These are phyloP conservation scores for Acanthamoeba divionensis DNA, from an alignment of 208 protist species.

Conservation along the genomic window DNA sequence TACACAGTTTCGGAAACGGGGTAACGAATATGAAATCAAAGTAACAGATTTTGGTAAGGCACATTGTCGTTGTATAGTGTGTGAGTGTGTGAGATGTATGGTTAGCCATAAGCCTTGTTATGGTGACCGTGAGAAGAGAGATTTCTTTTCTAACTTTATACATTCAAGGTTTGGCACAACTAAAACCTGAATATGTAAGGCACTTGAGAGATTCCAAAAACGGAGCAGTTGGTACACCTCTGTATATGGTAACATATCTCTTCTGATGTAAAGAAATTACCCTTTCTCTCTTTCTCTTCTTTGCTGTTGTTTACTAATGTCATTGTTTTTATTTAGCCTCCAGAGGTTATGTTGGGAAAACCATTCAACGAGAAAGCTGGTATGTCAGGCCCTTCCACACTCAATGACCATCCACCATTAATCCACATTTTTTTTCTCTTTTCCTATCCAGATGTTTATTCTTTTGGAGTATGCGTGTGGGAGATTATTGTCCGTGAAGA, in stretches of 20 bases:
- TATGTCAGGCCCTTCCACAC: neutral
- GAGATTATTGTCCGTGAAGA: conserved; percentile 21
- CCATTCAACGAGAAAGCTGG: conserved; percentile 48
- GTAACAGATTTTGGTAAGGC: neutral
- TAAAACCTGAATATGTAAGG: neutral
- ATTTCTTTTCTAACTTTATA: no score
- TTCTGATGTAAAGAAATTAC: no score
- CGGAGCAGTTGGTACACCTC: neutral
- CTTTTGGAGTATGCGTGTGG: neutral
- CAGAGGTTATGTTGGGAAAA: conserved; percentile 22
- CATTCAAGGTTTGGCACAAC: conserved; percentile 24
- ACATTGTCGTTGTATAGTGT: neutral
- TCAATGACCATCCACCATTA: neutral
- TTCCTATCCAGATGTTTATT: neutral
- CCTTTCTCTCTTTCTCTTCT: no score
- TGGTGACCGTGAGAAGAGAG: no score
- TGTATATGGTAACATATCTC: conserved; percentile 39
- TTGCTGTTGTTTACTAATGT: no score
- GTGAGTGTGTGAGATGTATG: no score
- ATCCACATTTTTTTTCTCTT: neutral
- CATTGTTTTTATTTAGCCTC: neutral
- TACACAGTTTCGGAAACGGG: neutral
- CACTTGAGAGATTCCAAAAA: conserved; percentile 35
- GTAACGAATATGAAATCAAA: conserved; percentile 36
- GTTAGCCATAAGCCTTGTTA: no score